phyloP scores from a whole-genome alignment of 805 yeast species.

The Sungouiozyma intestinalis region DNA sequence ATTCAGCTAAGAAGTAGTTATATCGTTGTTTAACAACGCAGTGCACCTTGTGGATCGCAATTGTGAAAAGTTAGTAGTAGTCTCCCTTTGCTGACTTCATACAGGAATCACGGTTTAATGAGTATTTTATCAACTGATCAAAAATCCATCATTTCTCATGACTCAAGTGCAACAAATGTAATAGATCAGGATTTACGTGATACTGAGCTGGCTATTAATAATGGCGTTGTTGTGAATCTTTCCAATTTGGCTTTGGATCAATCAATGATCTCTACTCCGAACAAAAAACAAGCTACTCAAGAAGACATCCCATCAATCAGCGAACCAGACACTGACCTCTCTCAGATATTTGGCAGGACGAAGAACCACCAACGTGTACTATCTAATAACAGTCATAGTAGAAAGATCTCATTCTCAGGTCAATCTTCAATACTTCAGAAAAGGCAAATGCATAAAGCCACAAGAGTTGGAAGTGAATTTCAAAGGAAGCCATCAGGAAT shows the following conservation, averaged over 20 bases:
- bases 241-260: conserved; percentile 2
- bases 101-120: too few species aligned
- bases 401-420: not conserved
- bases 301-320: not conserved
- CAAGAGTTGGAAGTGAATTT: not conserved
- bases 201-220: not conserved
- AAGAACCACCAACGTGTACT: not conserved
- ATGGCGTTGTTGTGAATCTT: not conserved
- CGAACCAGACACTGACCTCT: not conserved
- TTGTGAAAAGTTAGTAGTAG: too few species aligned
- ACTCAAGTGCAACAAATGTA: too few species aligned
- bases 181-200: not conserved
- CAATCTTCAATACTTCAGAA: not conserved
- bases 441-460: not conserved
- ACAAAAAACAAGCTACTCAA: not conserved
- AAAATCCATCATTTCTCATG: not conserved
- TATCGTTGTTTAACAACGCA: too few species aligned
- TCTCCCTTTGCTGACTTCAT: too few species aligned
- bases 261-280: conserved; percentile 1
- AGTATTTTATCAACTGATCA: conserved; percentile 2
- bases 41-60: too few species aligned
- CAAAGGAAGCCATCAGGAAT: not conserved
- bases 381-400: not conserved
- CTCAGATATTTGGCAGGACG: not conserved
- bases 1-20: too few species aligned